Evolutionary conservation across 345 rosid genomes (phyloP), one percentile per base, ranked within the genome.

Genomic region (Hibiscus trionum): DNA sequence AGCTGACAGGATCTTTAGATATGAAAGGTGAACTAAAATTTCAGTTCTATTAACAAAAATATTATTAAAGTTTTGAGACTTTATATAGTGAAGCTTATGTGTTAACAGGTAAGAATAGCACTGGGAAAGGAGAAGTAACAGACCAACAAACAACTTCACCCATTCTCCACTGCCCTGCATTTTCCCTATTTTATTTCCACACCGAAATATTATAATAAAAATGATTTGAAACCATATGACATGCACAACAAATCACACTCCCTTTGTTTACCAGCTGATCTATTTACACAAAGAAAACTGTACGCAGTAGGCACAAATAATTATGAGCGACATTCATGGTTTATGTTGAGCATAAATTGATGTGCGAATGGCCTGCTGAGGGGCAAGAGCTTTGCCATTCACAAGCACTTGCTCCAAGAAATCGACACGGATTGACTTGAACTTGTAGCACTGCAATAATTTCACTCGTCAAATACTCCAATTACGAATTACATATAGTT

Each of bases 351-450:
- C 93, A 70, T 61, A 77, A 66, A 88, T 78, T 1, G 89, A 85
- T 52, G 87, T 72, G 15, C 77, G 82, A 57, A 80, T 71, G 1
- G 79, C 78, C 37, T 81, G 82, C 57, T 57, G 74, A 3, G 84
- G 77, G 11, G 82, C 61, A 61, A 85, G 75, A 55, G 78, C 73
- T 69, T 84, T 82, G 49, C 91, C 93, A 44, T 85, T 87, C 67
- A 88, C 85, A 21, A 86, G 77, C 66, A 88, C 74, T 80, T 87
- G 91, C 81, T 87, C 85, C 44, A 77, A 71, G 77, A 88, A 88
- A 79, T 87, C 93, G 71, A 88, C 91, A 0, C 91, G 93, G 67
- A 87, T 72, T 7, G 87, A 84, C 77, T 80, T 85, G 84, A 88
- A 85, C 33, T 77, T 66, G 82, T 85, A 80, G 66, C 66, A 47